Percentiles rank a stretch among this genome's conserved stretches.
These are phyloP conservation scores for Cryphonectria japonica DNA, from an alignment of 2,329 filamentous ascomycete genomes.

Conservation along the genomic window DNA sequence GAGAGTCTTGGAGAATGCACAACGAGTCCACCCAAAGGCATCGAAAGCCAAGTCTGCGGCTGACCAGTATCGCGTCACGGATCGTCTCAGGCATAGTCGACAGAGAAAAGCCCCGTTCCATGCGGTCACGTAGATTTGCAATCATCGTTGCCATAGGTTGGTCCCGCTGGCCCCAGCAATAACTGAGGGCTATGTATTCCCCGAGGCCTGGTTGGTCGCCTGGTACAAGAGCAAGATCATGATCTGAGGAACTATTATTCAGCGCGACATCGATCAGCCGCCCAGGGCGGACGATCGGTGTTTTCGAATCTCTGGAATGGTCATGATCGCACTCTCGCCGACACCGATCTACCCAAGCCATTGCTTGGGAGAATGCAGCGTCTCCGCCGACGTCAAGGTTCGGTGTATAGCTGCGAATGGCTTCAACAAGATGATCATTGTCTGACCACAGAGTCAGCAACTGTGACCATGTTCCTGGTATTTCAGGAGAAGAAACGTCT, in stretches of 20 bases:
- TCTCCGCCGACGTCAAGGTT: not conserved
- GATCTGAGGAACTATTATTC: not conserved
- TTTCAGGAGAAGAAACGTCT: not conserved
- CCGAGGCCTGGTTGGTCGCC: not conserved
- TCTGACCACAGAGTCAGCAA: not conserved
- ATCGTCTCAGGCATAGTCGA: not conserved
- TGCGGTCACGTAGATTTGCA: not conserved
- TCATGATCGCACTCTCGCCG: not conserved
- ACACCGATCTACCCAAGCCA: not conserved
- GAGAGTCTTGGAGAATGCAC: conserved; percentile 23
- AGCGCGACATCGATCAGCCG: not conserved
- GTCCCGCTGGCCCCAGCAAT: conserved; percentile 1
- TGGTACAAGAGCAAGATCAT: not conserved
- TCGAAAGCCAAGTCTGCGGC: not conserved
- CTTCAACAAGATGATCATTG: not conserved
- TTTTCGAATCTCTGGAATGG: not conserved
- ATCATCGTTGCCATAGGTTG: not conserved
- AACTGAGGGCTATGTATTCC: not conserved
- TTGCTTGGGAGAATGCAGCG: not conserved
- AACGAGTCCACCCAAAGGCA: conserved; percentile 22
- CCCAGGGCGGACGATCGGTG: not conserved
- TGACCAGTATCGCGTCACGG: not conserved
- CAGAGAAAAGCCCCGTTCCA: not conserved
- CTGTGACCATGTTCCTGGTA: not conserved
- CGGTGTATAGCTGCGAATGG: not conserved